phyloP scores from a whole-genome alignment of 768 basidiomycete genomes.

The Cystofilobasidium bisporidii region DNA sequence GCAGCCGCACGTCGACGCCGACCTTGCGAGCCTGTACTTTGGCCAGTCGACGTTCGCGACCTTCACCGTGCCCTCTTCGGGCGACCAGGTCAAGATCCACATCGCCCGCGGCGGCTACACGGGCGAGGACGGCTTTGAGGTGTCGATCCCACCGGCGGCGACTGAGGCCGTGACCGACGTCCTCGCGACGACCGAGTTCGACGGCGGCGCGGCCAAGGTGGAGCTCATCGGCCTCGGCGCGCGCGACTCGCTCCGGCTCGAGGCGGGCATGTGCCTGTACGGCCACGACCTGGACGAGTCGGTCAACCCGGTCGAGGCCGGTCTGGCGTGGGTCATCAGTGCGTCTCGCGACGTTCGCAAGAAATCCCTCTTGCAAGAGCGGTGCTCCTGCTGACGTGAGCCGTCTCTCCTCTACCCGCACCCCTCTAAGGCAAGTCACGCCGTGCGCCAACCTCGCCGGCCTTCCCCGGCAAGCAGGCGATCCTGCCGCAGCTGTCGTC shows the following conservation, averaged over 20 bases:
- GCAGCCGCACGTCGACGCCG: slow-evolving; percentile 57
- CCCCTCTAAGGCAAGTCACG: slow-evolving; percentile 76
- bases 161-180: slow-evolving; percentile 60
- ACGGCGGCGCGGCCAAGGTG: slow-evolving; percentile 40
- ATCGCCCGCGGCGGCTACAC: slow-evolving; percentile 94
- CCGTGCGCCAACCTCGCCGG: slow-evolving; percentile 44
- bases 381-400: not conserved
- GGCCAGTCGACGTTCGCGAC: slow-evolving; percentile 54
- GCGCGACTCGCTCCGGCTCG: slow-evolving; percentile 83
- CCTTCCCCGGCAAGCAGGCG: slow-evolving; percentile 68
- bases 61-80: too few relatives aligned
- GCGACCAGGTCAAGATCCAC: slow-evolving; percentile 37
- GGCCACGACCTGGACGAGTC: slow-evolving; percentile 85
- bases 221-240: slow-evolving; percentile 84
- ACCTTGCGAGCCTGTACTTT: slow-evolving; percentile 66
- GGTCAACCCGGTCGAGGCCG: slow-evolving; percentile 81
- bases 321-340: slow-evolving; percentile 88
- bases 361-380: too few relatives aligned
- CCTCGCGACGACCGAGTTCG: slow-evolving; percentile 47
- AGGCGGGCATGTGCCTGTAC: slow-evolving; percentile 95
- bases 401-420: not conserved
- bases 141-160: slow-evolving; percentile 73
- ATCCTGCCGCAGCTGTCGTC: slow-evolving; percentile 56
- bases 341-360: slow-evolving; percentile 31
- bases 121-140: slow-evolving; percentile 98